phyloP scores from a whole-genome alignment of 306 rosid genomes.

The peach (Prunus persica) region DNA sequence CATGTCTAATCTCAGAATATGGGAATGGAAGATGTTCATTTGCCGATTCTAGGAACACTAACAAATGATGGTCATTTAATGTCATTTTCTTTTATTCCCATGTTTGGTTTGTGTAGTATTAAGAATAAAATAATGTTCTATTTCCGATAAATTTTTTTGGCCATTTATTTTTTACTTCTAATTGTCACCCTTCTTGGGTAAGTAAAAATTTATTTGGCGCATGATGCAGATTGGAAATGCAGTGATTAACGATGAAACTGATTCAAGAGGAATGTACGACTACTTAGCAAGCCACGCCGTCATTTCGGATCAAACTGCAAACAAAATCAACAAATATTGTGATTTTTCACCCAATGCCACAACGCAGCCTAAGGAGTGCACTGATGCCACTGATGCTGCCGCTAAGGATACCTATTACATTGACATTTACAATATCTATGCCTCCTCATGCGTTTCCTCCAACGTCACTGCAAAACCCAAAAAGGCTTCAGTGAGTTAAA shows the following conservation, averaged over 20 bases:
- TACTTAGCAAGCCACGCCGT: constrained; percentile 58
- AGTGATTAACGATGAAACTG: constrained; percentile 64
- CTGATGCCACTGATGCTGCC: constrained; percentile 7
- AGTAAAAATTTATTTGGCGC: neutral
- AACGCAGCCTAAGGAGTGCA: constrained; percentile 21
- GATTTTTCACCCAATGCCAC: constrained; percentile 35
- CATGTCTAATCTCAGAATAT: neutral
- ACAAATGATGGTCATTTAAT: too few relatives aligned
- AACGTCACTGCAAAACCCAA: constrained; percentile 53
- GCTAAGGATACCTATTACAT: neutral
- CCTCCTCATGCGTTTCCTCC: constrained; percentile 37
- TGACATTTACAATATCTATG: constrained; percentile 66
- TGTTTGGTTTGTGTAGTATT: too few relatives aligned
- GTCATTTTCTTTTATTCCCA: too few relatives aligned
- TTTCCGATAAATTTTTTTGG: neutral
- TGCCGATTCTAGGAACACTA: too few relatives aligned
- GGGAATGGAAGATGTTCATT: too few relatives aligned
- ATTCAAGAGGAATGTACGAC: constrained; percentile 54
- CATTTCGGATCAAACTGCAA: constrained; percentile 32
- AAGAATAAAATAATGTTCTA: too few relatives aligned
- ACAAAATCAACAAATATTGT: constrained; percentile 28
- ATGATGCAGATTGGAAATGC: constrained; percentile 68
- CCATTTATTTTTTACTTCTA: too few relatives aligned
- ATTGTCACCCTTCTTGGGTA: too few relatives aligned
- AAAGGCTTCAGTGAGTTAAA: constrained; percentile 46